phyloP scores from a whole-genome alignment of 148 eudicot genomes.

The Beta vulgaris region DNA sequence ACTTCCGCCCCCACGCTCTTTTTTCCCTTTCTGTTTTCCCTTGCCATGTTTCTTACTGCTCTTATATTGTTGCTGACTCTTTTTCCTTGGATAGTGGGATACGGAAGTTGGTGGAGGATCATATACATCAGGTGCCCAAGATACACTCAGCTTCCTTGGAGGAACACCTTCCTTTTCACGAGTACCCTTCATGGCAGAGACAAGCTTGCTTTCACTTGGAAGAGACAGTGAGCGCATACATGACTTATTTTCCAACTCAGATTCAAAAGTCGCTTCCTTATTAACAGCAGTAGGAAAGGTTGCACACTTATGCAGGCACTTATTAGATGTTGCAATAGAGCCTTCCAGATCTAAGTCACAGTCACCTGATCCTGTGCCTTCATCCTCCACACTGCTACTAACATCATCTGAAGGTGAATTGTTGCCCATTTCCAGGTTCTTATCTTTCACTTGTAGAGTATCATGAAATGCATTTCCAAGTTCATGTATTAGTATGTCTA shows the following conservation, averaged over 20 bases:
- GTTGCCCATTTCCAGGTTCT: constrained; percentile 2
- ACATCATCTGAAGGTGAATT: constrained; percentile 27
- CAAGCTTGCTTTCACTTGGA: constrained; percentile 57
- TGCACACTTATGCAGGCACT: constrained; percentile 40
- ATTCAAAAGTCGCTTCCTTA: constrained; percentile 8
- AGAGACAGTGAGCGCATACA: constrained; percentile 37
- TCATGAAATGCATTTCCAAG: constrained; percentile 38
- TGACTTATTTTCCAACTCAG: constrained; percentile 24
- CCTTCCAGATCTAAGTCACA: constrained; percentile 6
- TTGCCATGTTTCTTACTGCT: constrained; percentile 58
- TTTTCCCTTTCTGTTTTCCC: constrained; percentile 68
- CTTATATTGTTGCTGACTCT: constrained; percentile 40
- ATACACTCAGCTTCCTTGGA: constrained; percentile 50
- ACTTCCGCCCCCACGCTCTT: constrained; percentile 42
- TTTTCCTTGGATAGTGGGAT: constrained; percentile 49
- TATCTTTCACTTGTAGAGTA: constrained; percentile 38
- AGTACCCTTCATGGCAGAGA: constrained; percentile 88
- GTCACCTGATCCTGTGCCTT: constrained; percentile 24
- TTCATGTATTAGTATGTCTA: constrained; percentile 37
- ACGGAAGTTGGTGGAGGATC: constrained; percentile 74
- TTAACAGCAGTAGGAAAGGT: constrained; percentile 37
- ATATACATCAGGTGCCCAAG: constrained; percentile 94
- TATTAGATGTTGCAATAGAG: constrained; percentile 29
- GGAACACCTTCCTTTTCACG: constrained; percentile 69
- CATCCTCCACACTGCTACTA: constrained; percentile 29